Evolutionary conservation across 345 rosid species (phyloP).

Genomic region (Lumnitzera littorea): DNA sequence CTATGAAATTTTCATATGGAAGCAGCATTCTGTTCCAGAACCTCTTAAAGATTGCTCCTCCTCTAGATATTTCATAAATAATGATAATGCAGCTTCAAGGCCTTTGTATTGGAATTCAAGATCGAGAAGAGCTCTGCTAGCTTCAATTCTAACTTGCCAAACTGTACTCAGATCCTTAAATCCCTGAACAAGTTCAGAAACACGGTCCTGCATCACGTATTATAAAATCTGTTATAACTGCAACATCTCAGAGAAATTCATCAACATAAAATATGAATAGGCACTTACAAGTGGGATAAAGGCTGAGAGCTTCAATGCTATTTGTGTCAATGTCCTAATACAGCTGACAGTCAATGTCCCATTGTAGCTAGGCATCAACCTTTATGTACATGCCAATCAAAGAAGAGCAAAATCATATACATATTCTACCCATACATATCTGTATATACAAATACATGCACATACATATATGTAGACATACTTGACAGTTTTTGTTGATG

Average conservation of each 20-base stretch:
- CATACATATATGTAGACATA: background rate
- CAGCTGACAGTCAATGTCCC: constrained; percentile 91
- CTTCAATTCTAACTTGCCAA: constrained; percentile 82
- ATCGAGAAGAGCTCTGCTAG: constrained; percentile 86
- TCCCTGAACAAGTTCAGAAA: constrained; percentile 65
- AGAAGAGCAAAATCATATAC: no score
- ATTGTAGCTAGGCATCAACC: constrained; percentile 95
- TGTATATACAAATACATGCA: no score
- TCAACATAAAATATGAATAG: background rate
- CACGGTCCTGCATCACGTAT: constrained; percentile 59
- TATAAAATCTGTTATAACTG: background rate
- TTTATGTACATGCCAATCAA: constrained; percentile 13
- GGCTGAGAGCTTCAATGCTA: constrained; percentile 78
- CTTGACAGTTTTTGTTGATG: no score
- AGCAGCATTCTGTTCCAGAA: constrained; percentile 15
- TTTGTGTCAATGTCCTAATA: constrained; percentile 77
- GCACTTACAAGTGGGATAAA: constrained; percentile 64
- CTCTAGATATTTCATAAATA: constrained; percentile 60
- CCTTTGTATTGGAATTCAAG: constrained; percentile 82
- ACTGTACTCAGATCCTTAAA: constrained; percentile 46
- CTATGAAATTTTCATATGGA: background rate
- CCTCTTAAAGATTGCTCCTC: constrained; percentile 90
- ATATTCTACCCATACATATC: no score
- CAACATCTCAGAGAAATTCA: background rate
- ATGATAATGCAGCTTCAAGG: constrained; percentile 59